Evolutionary conservation across 1,284 basidiomycete species (phyloP).

Genomic region (Polyporus tsugae): DNA sequence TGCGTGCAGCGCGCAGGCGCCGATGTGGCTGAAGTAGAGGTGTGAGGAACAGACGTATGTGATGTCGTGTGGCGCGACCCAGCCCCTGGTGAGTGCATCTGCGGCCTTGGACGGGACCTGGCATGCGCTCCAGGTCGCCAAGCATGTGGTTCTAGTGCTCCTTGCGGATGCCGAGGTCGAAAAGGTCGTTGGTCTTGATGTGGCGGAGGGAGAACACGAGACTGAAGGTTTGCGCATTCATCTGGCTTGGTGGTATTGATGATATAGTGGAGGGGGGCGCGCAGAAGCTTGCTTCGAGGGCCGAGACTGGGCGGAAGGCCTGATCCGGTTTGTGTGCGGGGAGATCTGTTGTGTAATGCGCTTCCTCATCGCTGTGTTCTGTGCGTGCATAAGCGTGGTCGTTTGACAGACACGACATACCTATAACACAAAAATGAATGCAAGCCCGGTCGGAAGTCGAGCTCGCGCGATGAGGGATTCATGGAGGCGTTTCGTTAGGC

Average conservation of each 20-base stretch:
- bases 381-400: background rate
- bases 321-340: conserved; percentile 20
- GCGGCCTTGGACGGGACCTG: conserved; percentile 51
- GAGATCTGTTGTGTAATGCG: conserved; percentile 3
- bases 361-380: background rate
- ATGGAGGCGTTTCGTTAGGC: no score
- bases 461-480: no score
- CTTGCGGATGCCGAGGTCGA: conserved; percentile 61
- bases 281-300: conserved; percentile 57
- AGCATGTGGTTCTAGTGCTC: conserved; percentile 54
- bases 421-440: no score
- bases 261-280: conserved; percentile 45
- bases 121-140: conserved; percentile 13
- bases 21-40: conserved; percentile 55
- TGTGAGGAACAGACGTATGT: conserved; percentile 59
- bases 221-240: conserved; percentile 43
- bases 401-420: no score
- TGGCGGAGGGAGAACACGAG: conserved; percentile 60
- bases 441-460: no score
- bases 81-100: conserved; percentile 58
- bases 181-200: conserved; percentile 45
- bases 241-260: conserved; percentile 45
- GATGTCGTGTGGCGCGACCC: conserved; percentile 50
- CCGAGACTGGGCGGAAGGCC: conserved; percentile 48
- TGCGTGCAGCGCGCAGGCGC: conserved; percentile 53